Conservation (phyloP, 805 yeast genomes). For the Alloascoidea hylecoeti region DNA sequence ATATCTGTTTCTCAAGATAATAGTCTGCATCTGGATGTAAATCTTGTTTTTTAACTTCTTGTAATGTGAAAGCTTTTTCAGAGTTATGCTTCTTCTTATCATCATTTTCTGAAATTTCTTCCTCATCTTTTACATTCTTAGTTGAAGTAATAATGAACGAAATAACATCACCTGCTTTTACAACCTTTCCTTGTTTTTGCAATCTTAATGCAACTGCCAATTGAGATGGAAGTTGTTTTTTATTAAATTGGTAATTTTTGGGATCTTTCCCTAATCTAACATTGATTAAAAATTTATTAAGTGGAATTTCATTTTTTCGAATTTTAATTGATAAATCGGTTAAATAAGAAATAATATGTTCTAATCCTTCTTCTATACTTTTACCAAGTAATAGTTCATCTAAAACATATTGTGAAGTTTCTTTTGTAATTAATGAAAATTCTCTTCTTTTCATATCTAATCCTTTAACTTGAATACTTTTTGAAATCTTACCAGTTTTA, state of each 20-base stretch:
- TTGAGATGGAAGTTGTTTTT: slow-evolving; percentile 65
- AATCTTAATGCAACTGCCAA: slow-evolving; percentile 84
- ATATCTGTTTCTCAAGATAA: slow-evolving; percentile 78
- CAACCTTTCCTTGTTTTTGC: slow-evolving; percentile 70
- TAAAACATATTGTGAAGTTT: slow-evolving; percentile 64
- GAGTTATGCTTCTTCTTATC: slow-evolving; percentile 28
- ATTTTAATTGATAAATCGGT: slow-evolving; percentile 45
- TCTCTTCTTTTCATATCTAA: slow-evolving; percentile 96
- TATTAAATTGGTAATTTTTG: slow-evolving; percentile 63
- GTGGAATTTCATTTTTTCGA: slow-evolving; percentile 43
- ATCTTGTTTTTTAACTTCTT: slow-evolving; percentile 44
- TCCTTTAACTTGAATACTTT: slow-evolving; percentile 81
- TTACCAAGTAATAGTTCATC: slow-evolving; percentile 54
- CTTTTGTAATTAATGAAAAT: slow-evolving; percentile 85
- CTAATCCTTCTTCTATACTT: slow-evolving; percentile 70
- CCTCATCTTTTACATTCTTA: slow-evolving; percentile 21
- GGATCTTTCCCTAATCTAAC: slow-evolving; percentile 90
- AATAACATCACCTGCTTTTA: slow-evolving; percentile 82
- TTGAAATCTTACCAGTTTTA: slow-evolving; percentile 37
- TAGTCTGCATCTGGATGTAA: slow-evolving; percentile 62
- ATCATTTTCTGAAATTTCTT: slow-evolving; percentile 7
- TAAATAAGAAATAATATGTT: slow-evolving; percentile 57
- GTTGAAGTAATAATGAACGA: slow-evolving; percentile 65
- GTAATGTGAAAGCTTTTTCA: slow-evolving; percentile 73
- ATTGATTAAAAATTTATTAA: slow-evolving; percentile 63